Evolutionary conservation across 305 asterid species (phyloP).

Genomic region (Euphrasia arctica): DNA sequence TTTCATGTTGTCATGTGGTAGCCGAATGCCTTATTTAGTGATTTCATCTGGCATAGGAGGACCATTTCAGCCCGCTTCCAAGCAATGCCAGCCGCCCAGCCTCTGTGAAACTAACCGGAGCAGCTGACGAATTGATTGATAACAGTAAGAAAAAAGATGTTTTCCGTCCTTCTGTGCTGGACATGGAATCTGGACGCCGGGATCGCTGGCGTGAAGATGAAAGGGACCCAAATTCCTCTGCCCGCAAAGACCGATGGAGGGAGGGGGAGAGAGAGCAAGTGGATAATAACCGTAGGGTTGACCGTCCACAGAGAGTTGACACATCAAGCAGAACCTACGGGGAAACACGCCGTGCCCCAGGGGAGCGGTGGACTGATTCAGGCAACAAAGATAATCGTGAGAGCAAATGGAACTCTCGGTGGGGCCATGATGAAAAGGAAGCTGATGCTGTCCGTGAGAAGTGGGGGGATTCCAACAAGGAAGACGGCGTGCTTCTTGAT

Average conservation of each 20-base stretch:
- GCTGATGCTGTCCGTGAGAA: constrained; percentile 47
- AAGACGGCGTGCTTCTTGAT: constrained; percentile 45
- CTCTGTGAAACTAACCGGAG: constrained; percentile 45
- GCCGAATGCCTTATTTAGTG: not conserved
- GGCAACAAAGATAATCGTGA: constrained; percentile 65
- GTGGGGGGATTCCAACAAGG: constrained; percentile 56
- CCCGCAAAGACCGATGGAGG: constrained; percentile 72
- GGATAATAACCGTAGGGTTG: constrained; percentile 49
- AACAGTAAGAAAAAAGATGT: constrained; percentile 67
- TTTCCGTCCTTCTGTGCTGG: constrained; percentile 79
- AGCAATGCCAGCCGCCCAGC: constrained; percentile 41
- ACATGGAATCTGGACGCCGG: constrained; percentile 60
- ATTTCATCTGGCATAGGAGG: constrained; percentile 43
- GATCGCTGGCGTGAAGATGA: constrained; percentile 93
- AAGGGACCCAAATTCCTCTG: constrained; percentile 64
- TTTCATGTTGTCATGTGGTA: constrained; percentile 3
- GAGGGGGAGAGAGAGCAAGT: constrained; percentile 66
- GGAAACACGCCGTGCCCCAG: constrained; percentile 64
- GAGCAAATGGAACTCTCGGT: constrained; percentile 81
- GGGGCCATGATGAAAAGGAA: constrained; percentile 77
- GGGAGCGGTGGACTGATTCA: constrained; percentile 60
- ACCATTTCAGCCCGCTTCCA: constrained; percentile 36
- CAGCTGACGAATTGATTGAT: constrained; percentile 39
- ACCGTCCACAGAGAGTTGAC: constrained; percentile 37
- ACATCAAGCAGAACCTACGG: constrained; percentile 58